Evolutionary conservation across 75 land plant genomes (phyloP).

Genomic region (Adiantum capillusveneris): DNA sequence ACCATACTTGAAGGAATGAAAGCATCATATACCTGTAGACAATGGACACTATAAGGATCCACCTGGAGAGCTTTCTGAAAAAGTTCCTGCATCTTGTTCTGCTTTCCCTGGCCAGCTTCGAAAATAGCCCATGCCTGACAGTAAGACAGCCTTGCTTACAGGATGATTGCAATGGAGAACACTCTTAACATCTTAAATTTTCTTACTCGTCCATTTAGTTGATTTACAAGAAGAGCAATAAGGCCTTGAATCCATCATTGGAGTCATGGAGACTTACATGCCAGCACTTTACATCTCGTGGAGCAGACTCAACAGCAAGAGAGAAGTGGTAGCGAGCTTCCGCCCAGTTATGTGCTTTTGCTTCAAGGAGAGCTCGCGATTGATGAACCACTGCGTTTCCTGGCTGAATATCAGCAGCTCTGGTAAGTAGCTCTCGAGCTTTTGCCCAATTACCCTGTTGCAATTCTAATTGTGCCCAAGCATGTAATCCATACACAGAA

Average conservation of each 20-base stretch:
- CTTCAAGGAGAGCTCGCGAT: conserved; percentile 33
- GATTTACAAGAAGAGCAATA: too few species aligned
- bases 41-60: conserved; percentile 19
- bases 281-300: conserved; percentile 37
- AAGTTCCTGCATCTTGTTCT: conserved; percentile 23
- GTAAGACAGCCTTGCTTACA: too few species aligned
- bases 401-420: conserved; percentile 31
- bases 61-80: conserved; percentile 22
- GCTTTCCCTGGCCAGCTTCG: conserved; percentile 25
- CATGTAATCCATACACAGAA: conserved; percentile 33
- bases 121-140: conserved; percentile 37
- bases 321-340: conserved; percentile 28
- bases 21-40: conserved; percentile 27
- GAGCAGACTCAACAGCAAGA: conserved; percentile 29
- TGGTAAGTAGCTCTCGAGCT: conserved; percentile 19
- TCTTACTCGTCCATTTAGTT: too few species aligned
- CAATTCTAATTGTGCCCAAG: conserved; percentile 34
- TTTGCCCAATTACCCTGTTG: conserved; percentile 33
- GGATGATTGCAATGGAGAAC: too few species aligned
- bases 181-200: too few species aligned
- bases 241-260: too few species aligned
- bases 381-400: conserved; percentile 39
- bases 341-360: conserved; percentile 28
- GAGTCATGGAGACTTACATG: conserved; percentile 31
- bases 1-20: too few species aligned